Base-by-base conservation (phyloP, 192 early-diverging fungal species). In the Coemansia sp. region DNA sequence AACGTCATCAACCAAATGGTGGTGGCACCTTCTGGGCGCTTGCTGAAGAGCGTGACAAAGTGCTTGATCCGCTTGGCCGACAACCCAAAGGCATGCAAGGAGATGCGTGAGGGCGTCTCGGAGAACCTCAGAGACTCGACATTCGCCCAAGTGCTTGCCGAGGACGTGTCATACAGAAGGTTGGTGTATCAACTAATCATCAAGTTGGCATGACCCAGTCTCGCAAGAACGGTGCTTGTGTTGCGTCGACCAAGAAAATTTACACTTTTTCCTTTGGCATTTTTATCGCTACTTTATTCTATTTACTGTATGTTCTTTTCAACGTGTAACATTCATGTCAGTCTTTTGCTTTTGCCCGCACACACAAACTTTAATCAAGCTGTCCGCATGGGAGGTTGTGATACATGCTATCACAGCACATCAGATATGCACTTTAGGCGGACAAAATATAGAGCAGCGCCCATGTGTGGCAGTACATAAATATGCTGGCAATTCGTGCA, bases 1-100 rank as follows among this genome's bases (percentile, higher is more conserved):
- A 95, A 95, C 74, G 95, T 99, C 89, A 94, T 99, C 39, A 89
- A 84, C 62, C 95, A 97, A 76, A 87, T 99, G 53, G 92, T 95
- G 5, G 92, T 94, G 5, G 88, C 92, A 24, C 90, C 92, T 52
- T 93, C 93, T 3, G 88, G 94, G 20, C 86, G 96, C 27, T 77
- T 98, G 62, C 85, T 98, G 63, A 99, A 99, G 78, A 95, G 96
- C 77, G 95, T 98, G 44, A 89, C 96, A 66, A 87, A 95, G 39
- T 98, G 96, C 64, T 95, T 97, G 74, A 79, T 97, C 66, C 88
- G 97, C 24, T 86, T 99, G 71, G 92, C 93, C 0, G 97, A 99
- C 69, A 96, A 99, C 76, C 90, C 92, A 69, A 86, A 95, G 58
- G 96, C 95, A 1, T 88, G 93, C 39, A 94, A 96, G 72, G 94